Evolutionary conservation across 2,329 filamentous ascomycete species (phyloP), one percentile per base, ranked within the genome.

Genomic region (Penicillium sp.): DNA sequence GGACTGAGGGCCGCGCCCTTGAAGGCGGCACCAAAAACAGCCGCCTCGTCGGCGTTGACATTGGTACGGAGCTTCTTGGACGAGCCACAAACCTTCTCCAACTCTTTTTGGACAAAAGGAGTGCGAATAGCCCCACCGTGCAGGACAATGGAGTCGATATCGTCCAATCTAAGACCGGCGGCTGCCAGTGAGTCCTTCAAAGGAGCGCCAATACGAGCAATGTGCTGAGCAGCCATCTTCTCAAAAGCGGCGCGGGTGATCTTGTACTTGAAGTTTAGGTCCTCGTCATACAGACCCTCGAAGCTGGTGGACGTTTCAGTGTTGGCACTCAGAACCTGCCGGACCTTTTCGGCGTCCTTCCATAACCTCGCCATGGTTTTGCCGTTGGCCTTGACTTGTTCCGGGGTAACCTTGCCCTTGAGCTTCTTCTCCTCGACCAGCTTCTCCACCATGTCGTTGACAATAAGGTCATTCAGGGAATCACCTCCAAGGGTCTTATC

Each of bases 1-100:
- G 91, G 89, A 71, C 89, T 96, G 48, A 98, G 78, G 58, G 88
- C 83, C 42, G 93, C 93, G 41, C 88, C 93, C 64, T 90, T 88
- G 77, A 98, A 97, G 23, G 86, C 90, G 45, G 93, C 91, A 59
- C 93, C 93, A 68, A 97, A 95, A 8, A 95, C 93, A 41, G 93
- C 93, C 20, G 93, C 86, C 71, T 98, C 93, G 62, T 98, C 93
- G 9, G 91, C 87, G 72, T 98, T 98, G 64, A 98, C 93, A 60
- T 94, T 98, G 63, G 85, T 86, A 55, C 89, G 85, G 49, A 98
- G 77, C 75, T 95, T 96, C 42, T 86, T 82, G 6, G 82, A 70
- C 14, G 78, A 80, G 29, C 87, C 86, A 41, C 84, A 79, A 35
- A 87, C 70, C 51, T 82, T 80, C 71, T 96, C 89, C 13, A 98